A percentile compares a stretch with the other conserved stretches of the same genome.
These are phyloP conservation scores for Exsudoporus frostii DNA, from an alignment of 768 basidiomycete species.

Conservation along the genomic window DNA sequence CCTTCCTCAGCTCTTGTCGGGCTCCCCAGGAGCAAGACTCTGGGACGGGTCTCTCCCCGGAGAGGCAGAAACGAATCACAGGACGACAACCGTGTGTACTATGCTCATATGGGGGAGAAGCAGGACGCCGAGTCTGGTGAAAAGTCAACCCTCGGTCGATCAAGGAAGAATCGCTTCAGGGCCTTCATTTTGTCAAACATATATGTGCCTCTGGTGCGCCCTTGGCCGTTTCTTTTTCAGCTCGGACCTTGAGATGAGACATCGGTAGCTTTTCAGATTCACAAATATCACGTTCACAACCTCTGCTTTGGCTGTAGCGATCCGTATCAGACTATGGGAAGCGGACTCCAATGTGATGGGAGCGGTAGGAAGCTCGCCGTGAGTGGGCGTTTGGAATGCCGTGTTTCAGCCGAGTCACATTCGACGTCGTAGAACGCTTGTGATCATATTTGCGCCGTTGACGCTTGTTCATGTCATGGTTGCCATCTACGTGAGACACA, in stretches of 20 bases:
- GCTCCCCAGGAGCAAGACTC: conserved; percentile 51
- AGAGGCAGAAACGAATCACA: conserved; percentile 11
- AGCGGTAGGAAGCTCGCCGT: conserved; percentile 81
- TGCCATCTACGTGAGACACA: conserved; percentile 71
- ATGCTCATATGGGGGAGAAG: conserved; percentile 16
- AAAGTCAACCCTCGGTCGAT: conserved; percentile 26
- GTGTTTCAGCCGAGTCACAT: neutral
- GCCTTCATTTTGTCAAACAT: conserved; percentile 68
- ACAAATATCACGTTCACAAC: conserved; percentile 82
- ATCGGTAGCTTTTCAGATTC: conserved; percentile 70
- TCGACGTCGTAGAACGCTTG: conserved; percentile 52
- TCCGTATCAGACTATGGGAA: conserved; percentile 67
- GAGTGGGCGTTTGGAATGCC: conserved; percentile 25
- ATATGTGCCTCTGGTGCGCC: conserved; percentile 74
- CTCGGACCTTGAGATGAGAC: conserved; percentile 8
- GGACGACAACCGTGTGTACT: conserved; percentile 12
- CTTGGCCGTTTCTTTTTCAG: neutral
- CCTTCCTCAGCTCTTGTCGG: conserved; percentile 42
- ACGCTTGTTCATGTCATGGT: conserved; percentile 83
- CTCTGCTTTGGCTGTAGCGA: conserved; percentile 74
- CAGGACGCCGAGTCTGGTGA: conserved; percentile 30
- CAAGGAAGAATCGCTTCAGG: conserved; percentile 50
- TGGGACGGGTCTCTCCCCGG: conserved; percentile 72
- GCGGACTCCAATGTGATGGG: conserved; percentile 51
- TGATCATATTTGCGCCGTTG: conserved; percentile 82